Base-by-base conservation (phyloP, 768 basidiomycete genomes). In the Amanita fuliginea region DNA sequence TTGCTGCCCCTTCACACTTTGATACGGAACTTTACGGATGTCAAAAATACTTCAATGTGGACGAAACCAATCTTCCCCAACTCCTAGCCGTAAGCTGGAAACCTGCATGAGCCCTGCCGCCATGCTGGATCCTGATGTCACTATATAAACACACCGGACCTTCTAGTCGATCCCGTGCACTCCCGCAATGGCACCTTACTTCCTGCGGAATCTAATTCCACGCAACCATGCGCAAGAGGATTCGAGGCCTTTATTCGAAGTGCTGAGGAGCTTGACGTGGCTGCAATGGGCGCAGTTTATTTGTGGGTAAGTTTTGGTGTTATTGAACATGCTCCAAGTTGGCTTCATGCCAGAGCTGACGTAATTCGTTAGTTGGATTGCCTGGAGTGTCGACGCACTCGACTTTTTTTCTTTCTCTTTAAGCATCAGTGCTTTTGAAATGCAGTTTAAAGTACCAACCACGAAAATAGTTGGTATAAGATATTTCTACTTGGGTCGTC, bases 281-380 rank as follows among this genome's bases (percentile, higher is more conserved):
- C 54, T 77, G 5, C 80, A 82, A 57, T 75, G 73, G 67, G 71
- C 71, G 4, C 70, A 76, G 44, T 81, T 81, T 60, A 75, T 71
- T 60, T 69, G 72, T 42, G 80, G 81, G 76, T 78, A 59, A 70
- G 78, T 55, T 26, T 8, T 6, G 18, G n/a, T 3, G 8, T 35
- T 3, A 46, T 21, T 33, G 5, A 37, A 37, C 7, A n/a, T 28
- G 43, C 22, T 26, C 42, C n/a, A n/a, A n/a, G n/a, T n/a, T 43
- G n/a, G 40, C 26, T 28, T 22, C 45, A 16, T 28, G 13, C n/a
- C n/a, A n/a, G 26, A 13, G 9, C 26, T 48, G 24, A 37, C 34
- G 26, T 28, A 37, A 18, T 13, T 18, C n/a, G 6, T 9, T n/a
- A 63, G 62, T 21, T 63, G 62, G 62, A 54, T 63, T 41, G 60